Evolutionary conservation across 1,139 yeast species (phyloP), one percentile per base, ranked within the genome.

Genomic region (Magnusiomyces suaveolens): DNA sequence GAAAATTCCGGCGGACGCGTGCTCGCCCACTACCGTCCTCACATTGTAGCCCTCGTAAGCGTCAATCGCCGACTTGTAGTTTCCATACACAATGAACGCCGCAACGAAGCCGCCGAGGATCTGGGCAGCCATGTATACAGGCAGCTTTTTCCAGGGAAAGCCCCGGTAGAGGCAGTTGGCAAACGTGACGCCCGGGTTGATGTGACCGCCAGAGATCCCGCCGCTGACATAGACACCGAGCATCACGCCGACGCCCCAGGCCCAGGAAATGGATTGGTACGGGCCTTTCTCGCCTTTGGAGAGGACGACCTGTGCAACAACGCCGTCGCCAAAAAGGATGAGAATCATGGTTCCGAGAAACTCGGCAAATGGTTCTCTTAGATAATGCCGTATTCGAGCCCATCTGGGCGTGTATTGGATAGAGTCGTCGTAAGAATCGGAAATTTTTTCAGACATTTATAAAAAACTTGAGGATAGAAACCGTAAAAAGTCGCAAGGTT

Each of bases 201-300:
- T 54, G 48, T 67, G 71, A n/a, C 69, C 71, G 23, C 69, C 71
- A 18, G 68, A 64, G 46, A 63, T 56, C 21, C 69, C 69, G 50
- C 69, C 69, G 16, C 67, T 55, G 38, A 59, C 56, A 46, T 62
- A 61, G 68, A 75, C 60, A 24, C 80, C 81, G 63, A 77, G 63
- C 62, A 75, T 74, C 54, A 75, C 80, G 1, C 79, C 81, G 44
- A 75, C 69, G 49, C 78, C 81, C 80, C 80, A 77, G 29, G 75
- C 71, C 55, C 76, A 64, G 10, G 75, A 73, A 55, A 76, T 66
- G 25, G 73, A 69, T 51, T 71, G 73, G 55, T 70, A 72, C 48
- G 69, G 67, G 61, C 80, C 80, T 33, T 70, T 69, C 2, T 61
- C 56, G 33, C 68, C 69, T 3, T 58, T 53, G 2, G 77, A 71